Conservation (phyloP, 1,139 yeast species). For the Meyerozyma carpophila region DNA sequence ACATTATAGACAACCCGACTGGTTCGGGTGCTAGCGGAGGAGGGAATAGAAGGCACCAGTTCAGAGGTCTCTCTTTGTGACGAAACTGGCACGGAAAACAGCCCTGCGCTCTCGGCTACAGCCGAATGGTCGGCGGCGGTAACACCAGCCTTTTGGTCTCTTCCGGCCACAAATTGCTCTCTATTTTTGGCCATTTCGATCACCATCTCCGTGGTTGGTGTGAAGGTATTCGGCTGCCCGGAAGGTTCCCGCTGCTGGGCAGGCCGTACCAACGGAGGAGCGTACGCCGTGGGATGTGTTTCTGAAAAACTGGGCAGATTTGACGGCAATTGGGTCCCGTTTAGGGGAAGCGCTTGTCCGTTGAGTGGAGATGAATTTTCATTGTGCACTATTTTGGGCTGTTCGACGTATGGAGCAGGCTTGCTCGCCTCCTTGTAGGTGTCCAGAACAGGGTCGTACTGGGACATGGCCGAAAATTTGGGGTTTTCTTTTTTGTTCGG, state of each 20-base stretch:
- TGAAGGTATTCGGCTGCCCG: background rate
- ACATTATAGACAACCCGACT: background rate
- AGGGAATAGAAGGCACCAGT: background rate
- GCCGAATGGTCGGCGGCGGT: background rate
- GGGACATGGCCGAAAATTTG: background rate
- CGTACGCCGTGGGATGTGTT: background rate
- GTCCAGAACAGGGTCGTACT: background rate
- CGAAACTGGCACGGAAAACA: too few species aligned
- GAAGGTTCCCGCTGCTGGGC: background rate
- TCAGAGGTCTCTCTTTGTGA: too few species aligned
- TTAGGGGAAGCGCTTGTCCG: too few species aligned
- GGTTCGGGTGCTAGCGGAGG: background rate
- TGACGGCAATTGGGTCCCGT: background rate
- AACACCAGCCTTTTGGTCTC: background rate
- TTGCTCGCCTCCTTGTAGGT: background rate
- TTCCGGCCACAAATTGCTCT: background rate
- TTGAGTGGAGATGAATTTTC: background rate
- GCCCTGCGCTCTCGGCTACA: too few species aligned
- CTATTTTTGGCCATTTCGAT: background rate
- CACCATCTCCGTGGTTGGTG: background rate
- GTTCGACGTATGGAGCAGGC: background rate
- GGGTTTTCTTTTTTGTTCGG: background rate
- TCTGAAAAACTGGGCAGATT: background rate
- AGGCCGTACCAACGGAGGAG: background rate
- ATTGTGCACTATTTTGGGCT: background rate